A percentile compares a stretch with the other conserved stretches of the same genome.
Conservation (phyloP, 352 stramenopile genomes). For the Globisporangium cederbergense region DNA sequence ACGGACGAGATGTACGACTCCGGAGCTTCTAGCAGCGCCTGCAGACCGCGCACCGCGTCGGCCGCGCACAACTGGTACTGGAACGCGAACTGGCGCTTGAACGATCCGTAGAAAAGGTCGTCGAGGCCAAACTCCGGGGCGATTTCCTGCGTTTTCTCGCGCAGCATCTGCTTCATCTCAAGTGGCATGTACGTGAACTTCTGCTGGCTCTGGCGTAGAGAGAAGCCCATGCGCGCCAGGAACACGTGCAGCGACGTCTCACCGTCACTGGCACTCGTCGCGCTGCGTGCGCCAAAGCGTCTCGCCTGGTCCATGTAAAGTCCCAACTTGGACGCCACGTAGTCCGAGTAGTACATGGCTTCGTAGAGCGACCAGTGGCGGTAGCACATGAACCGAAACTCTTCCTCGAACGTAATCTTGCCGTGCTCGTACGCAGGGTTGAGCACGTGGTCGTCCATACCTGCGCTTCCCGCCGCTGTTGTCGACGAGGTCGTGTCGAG, state of each 20-base stretch:
- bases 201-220: conserved; percentile 93
- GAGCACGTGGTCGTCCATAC: conserved; percentile 17
- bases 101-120: conserved; percentile 96
- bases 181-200: conserved; percentile 95
- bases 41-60: conserved; percentile 94
- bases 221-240: conserved; percentile 97
- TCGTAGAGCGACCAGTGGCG: conserved; percentile 95
- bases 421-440: conserved; percentile 75
- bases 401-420: conserved; percentile 87
- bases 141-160: conserved; percentile 91
- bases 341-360: conserved; percentile 95
- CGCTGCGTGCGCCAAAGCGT: conserved; percentile 60
- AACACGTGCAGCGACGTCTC: conserved; percentile 89
- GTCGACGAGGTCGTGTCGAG: conserved; percentile 36
- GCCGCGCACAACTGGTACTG: conserved; percentile 93
- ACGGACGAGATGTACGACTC: conserved; percentile 63
- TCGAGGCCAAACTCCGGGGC: conserved; percentile 93
- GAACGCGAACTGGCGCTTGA: conserved; percentile 93
- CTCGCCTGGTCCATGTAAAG: conserved; percentile 67
- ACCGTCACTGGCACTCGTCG: conserved; percentile 33
- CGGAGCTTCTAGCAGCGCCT: conserved; percentile 91
- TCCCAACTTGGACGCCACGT: conserved; percentile 89
- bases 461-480: conserved; percentile 18
- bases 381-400: conserved; percentile 97
- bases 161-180: conserved; percentile 89